phyloP scores from a whole-genome alignment of 2,329 filamentous ascomycete genomes.

The Apiospora pterosperma region DNA sequence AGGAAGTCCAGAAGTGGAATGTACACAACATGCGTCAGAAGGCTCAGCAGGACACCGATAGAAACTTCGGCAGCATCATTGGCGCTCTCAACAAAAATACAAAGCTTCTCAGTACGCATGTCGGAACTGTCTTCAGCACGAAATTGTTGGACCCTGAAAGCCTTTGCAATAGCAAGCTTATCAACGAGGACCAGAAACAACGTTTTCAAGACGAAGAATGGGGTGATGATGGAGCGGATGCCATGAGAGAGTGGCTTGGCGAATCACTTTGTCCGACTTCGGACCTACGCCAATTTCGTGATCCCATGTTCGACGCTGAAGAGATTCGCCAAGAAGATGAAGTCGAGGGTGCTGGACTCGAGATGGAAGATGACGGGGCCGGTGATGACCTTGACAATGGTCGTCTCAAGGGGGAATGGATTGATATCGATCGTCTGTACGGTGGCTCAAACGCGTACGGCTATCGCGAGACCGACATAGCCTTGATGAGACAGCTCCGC shows the following conservation, averaged over 20 bases:
- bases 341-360: constrained; percentile 55
- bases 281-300: constrained; percentile 13
- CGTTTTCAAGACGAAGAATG: constrained; percentile 48
- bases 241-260: constrained; percentile 56
- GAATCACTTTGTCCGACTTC: constrained; percentile 37
- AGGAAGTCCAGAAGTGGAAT: constrained; percentile 61
- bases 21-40: constrained; percentile 57
- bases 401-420: constrained; percentile 41
- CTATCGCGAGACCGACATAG: constrained; percentile 20
- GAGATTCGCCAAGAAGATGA: constrained; percentile 46
- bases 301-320: constrained; percentile 22
- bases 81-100: constrained; percentile 23
- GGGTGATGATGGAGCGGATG: constrained; percentile 26
- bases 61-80: constrained; percentile 23
- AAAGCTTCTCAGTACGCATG: constrained; percentile 36
- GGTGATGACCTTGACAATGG: constrained; percentile 31
- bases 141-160: constrained; percentile 48
- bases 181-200: constrained; percentile 60
- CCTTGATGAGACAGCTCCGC: constrained; percentile 32
- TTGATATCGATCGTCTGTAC: constrained; percentile 39
- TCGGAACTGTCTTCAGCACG: constrained; percentile 34
- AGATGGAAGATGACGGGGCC: constrained; percentile 36
- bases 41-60: constrained; percentile 17
- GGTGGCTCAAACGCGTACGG: constrained; percentile 26
- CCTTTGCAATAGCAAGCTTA: constrained; percentile 54